Conservation (phyloP, 768 basidiomycete species). For the Suillus tomentosus region DNA sequence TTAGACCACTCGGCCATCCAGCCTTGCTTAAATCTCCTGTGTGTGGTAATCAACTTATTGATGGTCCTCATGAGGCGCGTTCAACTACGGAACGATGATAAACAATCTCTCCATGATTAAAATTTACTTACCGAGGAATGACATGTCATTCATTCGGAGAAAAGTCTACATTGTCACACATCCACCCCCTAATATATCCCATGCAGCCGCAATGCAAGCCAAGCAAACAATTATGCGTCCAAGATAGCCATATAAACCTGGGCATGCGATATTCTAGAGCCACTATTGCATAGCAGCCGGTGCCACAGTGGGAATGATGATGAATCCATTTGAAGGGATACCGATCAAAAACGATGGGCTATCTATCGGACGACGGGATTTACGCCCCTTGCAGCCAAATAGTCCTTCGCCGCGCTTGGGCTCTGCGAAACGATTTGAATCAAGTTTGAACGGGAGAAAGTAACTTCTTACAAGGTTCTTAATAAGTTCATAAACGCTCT, state of each 20-base stretch:
- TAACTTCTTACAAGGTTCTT: constrained; percentile 61
- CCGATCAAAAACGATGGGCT: not conserved
- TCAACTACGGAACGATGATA: not conserved
- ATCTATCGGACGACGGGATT: constrained; percentile 52
- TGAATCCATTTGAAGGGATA: not conserved
- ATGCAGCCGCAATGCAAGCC: not conserved
- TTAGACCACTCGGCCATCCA: constrained; percentile 50
- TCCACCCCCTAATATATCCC: not conserved
- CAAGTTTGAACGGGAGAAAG: not conserved
- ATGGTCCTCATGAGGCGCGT: too few relatives aligned
- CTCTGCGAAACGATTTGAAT: constrained; percentile 44
- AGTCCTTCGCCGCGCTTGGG: constrained; percentile 71
- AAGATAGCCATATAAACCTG: not conserved
- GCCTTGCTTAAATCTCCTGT: not conserved
- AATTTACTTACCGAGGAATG: not conserved
- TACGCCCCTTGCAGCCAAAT: constrained; percentile 59
- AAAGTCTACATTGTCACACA: not conserved
- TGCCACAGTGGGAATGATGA: not conserved
- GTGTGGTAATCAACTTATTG: too few relatives aligned
- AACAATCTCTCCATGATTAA: not conserved
- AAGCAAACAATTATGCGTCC: not conserved
- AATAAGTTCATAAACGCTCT: constrained; percentile 82
- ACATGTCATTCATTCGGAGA: not conserved
- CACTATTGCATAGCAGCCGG: not conserved
- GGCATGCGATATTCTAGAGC: not conserved